A percentile compares a stretch with the other conserved stretches of the same genome.
Conservation (phyloP, 1,139 yeast species). For the Kodamaea sp. region DNA sequence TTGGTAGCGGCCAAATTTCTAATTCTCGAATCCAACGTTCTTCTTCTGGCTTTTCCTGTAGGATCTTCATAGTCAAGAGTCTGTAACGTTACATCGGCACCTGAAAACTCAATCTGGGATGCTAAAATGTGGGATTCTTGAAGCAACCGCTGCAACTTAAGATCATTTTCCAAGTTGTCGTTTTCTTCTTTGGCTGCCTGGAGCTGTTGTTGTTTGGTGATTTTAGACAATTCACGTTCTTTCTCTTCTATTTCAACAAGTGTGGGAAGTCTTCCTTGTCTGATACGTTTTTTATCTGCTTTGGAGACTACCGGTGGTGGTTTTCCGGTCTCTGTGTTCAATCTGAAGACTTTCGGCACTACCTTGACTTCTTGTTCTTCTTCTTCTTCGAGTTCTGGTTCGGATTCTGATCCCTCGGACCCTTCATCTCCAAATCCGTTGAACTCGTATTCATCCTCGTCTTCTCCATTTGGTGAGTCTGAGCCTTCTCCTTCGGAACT, state of each 20-base stretch:
- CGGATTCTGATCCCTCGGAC: background rate
- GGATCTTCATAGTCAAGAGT: conserved; percentile 70
- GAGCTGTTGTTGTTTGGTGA: conserved; percentile 30
- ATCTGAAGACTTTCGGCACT: conserved; percentile 36
- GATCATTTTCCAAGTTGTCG: conserved; percentile 71
- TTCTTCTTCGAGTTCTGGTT: conserved; percentile 6
- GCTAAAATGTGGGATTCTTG: conserved; percentile 85
- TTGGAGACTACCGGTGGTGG: conserved; percentile 25
- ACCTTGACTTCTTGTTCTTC: conserved; percentile 10
- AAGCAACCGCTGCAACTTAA: conserved; percentile 78
- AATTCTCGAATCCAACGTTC: conserved; percentile 71
- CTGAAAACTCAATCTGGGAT: conserved; percentile 56
- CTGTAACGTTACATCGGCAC: conserved; percentile 73
- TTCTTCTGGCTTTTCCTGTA: conserved; percentile 75
- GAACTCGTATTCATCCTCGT: conserved; percentile 11
- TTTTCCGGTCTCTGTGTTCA: conserved; percentile 19
- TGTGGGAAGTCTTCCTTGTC: conserved; percentile 46
- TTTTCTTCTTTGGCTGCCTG: conserved; percentile 37
- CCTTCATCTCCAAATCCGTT: conserved; percentile 3
- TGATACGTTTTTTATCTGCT: conserved; percentile 33
- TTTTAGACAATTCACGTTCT: conserved; percentile 22
- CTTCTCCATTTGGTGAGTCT: conserved; percentile 9
- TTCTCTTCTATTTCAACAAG: conserved; percentile 34
- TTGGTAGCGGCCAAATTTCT: conserved; percentile 54
- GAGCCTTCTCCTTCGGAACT: conserved; percentile 7